A percentile compares a stretch with the other conserved stretches of the same genome.
These are phyloP conservation scores for Spiraea crenata DNA, from an alignment of 331 rosid genomes.

Conservation along the genomic window DNA sequence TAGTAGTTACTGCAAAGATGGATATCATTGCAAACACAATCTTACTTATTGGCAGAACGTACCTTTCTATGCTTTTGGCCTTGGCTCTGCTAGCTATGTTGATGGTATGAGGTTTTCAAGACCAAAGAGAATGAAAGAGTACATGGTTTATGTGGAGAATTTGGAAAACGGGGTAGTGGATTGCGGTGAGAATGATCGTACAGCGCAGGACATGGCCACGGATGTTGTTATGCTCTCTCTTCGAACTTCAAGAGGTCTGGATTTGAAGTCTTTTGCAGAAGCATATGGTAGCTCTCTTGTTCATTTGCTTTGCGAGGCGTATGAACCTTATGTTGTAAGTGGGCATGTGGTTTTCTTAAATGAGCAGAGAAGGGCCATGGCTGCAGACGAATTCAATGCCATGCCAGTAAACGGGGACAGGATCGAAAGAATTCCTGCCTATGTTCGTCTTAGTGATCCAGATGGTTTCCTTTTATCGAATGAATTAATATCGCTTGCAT, in stretches of 20 bases:
- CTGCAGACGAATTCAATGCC: slow-evolving; percentile 37
- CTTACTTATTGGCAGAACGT: slow-evolving; percentile 74
- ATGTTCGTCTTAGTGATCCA: slow-evolving; percentile 80
- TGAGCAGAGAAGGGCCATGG: slow-evolving; percentile 41
- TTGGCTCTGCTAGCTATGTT: slow-evolving; percentile 80
- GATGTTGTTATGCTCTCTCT: slow-evolving; percentile 88
- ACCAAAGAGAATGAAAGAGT: slow-evolving; percentile 64
- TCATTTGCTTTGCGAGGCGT: slow-evolving; percentile 54
- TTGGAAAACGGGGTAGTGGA: slow-evolving; percentile 61
- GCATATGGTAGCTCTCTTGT: slow-evolving; percentile 55
- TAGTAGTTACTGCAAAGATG: slow-evolving; percentile 83
- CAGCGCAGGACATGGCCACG: slow-evolving; percentile 41
- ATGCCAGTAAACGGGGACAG: slow-evolving; percentile 22
- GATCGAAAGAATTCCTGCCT: slow-evolving; percentile 30
- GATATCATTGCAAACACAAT: slow-evolving; percentile 85
- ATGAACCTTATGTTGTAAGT: slow-evolving; percentile 66
- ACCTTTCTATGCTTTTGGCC: slow-evolving; percentile 85
- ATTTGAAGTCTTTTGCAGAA: slow-evolving; percentile 52
- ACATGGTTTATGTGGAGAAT: slow-evolving; percentile 55
- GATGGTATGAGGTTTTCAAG: slow-evolving; percentile 81
- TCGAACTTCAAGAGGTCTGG: slow-evolving; percentile 75
- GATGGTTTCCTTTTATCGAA: slow-evolving; percentile 91
- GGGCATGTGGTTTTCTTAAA: slow-evolving; percentile 77
- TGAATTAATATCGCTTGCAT: slow-evolving; percentile 82
- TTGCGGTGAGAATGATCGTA: slow-evolving; percentile 24